Conservation (phyloP, 192 early-diverging fungal species). For the Geosiphon pyriformis region DNA sequence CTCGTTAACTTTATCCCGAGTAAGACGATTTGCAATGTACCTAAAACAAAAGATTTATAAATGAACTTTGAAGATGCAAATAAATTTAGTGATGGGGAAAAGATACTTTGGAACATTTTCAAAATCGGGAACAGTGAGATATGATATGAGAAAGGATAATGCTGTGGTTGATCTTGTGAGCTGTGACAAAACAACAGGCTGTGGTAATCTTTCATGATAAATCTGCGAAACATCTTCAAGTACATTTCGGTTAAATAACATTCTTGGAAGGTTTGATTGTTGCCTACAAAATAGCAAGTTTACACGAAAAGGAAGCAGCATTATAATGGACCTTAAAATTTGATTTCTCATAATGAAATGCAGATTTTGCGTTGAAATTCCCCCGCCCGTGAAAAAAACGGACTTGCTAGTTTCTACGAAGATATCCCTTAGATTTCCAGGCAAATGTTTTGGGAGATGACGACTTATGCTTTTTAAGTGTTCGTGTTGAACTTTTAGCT, state of each 20-base stretch:
- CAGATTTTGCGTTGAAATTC: no score
- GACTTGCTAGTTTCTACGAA: neutral
- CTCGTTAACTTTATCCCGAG: conserved; percentile 19
- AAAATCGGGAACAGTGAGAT: conserved; percentile 10
- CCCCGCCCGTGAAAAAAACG: no score
- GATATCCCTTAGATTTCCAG: neutral
- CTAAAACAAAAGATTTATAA: neutral
- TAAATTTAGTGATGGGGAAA: neutral
- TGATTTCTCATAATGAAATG: no score
- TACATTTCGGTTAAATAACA: neutral
- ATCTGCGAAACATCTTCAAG: neutral
- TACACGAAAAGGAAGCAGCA: neutral
- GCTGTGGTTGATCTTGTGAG: neutral
- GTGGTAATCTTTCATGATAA: neutral
- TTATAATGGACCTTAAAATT: no score
- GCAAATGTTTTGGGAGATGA: conserved; percentile 20
- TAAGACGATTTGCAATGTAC: conserved; percentile 5
- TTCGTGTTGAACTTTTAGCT: conserved; percentile 9
- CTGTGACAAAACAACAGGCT: no score
- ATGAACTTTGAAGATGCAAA: neutral
- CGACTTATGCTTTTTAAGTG: neutral
- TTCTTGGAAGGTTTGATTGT: neutral
- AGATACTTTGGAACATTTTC: conserved; percentile 17
- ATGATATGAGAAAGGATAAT: neutral
- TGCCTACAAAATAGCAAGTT: neutral